Evolutionary conservation across 2,329 filamentous ascomycete species (phyloP).

Genomic region (Fusarium equiseti): DNA sequence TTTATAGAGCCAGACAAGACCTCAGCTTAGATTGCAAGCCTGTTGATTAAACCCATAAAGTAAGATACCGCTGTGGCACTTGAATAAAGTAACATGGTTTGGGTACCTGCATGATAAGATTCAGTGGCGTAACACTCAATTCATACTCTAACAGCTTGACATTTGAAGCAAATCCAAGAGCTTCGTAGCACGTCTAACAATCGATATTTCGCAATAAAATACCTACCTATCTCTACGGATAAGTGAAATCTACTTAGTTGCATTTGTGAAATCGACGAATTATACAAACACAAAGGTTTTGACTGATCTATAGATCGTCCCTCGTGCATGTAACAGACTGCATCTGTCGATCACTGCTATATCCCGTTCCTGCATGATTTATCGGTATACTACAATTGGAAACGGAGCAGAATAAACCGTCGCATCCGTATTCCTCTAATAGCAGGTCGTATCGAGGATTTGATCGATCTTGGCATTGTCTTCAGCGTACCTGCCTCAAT

Average conservation of each 20-base stretch:
- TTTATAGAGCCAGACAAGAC: neutral
- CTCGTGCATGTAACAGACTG: neutral
- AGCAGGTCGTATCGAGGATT: neutral
- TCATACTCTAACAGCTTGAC: too few relatives aligned
- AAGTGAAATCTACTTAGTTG: neutral
- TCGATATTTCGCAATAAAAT: neutral
- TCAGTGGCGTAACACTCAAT: conserved; percentile 1
- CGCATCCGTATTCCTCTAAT: neutral
- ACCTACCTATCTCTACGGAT: neutral
- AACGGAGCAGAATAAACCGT: neutral
- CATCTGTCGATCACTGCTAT: neutral
- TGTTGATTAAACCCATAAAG: neutral
- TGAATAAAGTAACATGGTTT: conserved; percentile 4
- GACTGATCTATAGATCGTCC: neutral
- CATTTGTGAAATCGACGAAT: neutral
- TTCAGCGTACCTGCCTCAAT: neutral
- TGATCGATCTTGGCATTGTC: neutral
- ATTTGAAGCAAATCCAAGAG: neutral
- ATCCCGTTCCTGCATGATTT: conserved; percentile 1
- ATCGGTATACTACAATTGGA: neutral
- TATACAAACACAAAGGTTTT: neutral
- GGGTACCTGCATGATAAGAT: conserved; percentile 25
- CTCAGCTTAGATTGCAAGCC: neutral
- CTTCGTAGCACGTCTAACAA: neutral
- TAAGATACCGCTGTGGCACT: neutral